Evolutionary conservation across 2,329 filamentous ascomycete genomes (phyloP), one percentile per base, ranked within the genome.

Genomic region (Cercospora citrullina): DNA sequence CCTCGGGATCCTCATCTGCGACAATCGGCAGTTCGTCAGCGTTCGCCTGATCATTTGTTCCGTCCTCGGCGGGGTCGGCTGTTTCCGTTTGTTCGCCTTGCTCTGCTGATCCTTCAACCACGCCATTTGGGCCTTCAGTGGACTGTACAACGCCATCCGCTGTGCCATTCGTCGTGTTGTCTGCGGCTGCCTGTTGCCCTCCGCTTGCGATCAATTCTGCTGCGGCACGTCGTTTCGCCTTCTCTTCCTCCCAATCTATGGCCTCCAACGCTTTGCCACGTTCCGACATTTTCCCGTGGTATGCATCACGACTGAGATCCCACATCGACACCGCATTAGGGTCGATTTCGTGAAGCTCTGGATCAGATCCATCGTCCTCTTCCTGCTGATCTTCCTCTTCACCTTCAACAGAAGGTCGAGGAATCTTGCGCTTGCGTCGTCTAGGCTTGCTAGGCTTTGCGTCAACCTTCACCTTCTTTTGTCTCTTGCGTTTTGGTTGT

Each of bases 201-300:
- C 68, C 71, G 10, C 64, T 66, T n/a, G 67, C 69, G 21, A 75
- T 72, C 26, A 69, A 69, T 42, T 79, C 77, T 64, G 79, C 78
- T 63, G 77, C 80, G 66, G 77, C 77, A 57, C 75, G 75, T 48
- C 80, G 77, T 68, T 81, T 77, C n/a, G 68, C 74, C 28, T 73
- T 79, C 69, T 85, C 81, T 69, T 86, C 81, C 55, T 83, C 81
- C 80, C 84, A 83, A 71, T 92, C 86, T 53, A 91, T 87, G 71
- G 89, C 85, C 51, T 88, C 87, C 73, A 95, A 89, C 74, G 91
- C 88, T 73, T 89, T 87, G 72, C 93, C 91, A 3, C 89, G 86
- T 74, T 89, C 89, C 65, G 92, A 94, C 68, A 90, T 89, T 77
- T 91, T 91, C 66, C 92, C 92, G 63, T 77, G 70, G 10, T 68